A percentile compares a stretch with the other conserved stretches of the same genome.
Conservation (phyloP, 768 basidiomycete genomes). For the Tulasnella calospora region DNA sequence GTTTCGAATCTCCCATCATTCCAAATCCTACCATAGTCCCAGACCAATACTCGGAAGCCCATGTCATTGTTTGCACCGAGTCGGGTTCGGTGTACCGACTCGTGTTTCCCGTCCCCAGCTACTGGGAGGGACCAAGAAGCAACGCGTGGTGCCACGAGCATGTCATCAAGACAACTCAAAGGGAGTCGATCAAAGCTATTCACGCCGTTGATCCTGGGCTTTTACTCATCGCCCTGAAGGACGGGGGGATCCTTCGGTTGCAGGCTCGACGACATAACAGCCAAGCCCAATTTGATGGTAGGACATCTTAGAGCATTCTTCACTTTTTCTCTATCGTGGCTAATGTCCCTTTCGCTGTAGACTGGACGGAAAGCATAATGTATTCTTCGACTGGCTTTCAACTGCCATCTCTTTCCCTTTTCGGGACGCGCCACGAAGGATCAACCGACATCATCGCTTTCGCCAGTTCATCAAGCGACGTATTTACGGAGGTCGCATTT, state of each 20-base stretch:
- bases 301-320: background rate
- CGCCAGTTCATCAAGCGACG: conserved; percentile 68
- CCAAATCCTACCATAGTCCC: conserved; percentile 61
- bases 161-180: conserved; percentile 51
- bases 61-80: conserved; percentile 63
- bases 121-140: conserved; percentile 26
- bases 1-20: conserved; percentile 66
- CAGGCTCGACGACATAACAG: conserved; percentile 15
- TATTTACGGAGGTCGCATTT: conserved; percentile 70
- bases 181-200: conserved; percentile 40
- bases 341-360: conserved; percentile 38
- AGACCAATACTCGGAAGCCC: conserved; percentile 50
- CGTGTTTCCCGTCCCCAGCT: conserved; percentile 53
- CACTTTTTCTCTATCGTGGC: background rate
- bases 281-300: conserved; percentile 23
- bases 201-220: conserved; percentile 29
- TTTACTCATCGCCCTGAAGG: conserved; percentile 30
- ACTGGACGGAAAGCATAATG: conserved; percentile 64
- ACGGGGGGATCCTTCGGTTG: conserved; percentile 29
- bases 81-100: conserved; percentile 70
- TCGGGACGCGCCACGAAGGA: conserved; percentile 40
- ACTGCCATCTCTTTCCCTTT: conserved; percentile 46
- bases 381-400: conserved; percentile 49
- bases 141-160: conserved; percentile 58
- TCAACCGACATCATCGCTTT: conserved; percentile 64